phyloP scores from a whole-genome alignment of 345 rosid genomes.

The Sonneratia caseolaris region DNA sequence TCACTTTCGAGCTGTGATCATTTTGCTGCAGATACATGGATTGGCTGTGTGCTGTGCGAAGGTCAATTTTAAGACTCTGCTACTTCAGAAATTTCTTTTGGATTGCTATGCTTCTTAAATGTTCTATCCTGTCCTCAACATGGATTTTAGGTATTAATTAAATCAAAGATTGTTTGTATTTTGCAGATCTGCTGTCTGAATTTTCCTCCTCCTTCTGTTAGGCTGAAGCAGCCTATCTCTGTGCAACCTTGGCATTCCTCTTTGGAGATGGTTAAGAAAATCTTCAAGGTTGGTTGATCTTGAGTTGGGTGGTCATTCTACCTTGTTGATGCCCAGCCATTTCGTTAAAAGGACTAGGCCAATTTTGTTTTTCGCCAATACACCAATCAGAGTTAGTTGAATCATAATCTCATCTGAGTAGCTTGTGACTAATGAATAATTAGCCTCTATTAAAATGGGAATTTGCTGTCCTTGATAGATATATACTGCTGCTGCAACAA shows the following conservation, averaged over 20 bases:
- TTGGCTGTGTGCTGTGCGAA: constrained; percentile 69
- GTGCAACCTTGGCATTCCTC: constrained; percentile 79
- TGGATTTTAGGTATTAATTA: constrained; percentile 3
- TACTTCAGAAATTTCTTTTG: background rate
- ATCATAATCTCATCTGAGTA: background rate
- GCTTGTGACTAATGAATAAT: background rate
- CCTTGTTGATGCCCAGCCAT: background rate
- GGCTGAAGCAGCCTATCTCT: constrained; percentile 77
- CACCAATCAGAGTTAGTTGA: background rate
- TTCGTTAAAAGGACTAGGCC: background rate
- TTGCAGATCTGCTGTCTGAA: constrained; percentile 70
- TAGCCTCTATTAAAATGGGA: too few species aligned
- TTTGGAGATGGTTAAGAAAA: constrained; percentile 67
- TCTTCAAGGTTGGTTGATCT: constrained; percentile 59
- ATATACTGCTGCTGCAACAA: background rate
- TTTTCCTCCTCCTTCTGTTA: constrained; percentile 77
- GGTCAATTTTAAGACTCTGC: constrained; percentile 33
- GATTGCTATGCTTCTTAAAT: background rate
- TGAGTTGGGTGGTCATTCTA: background rate
- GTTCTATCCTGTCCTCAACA: background rate
- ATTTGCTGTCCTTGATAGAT: background rate
- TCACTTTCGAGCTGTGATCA: constrained; percentile 53
- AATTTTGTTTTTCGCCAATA: background rate
- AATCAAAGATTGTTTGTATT: constrained; percentile 10
- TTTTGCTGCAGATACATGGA: constrained; percentile 35